Evolutionary conservation across 2,329 filamentous ascomycete species (phyloP), one percentile per base, ranked within the genome.

Genomic region (Trichoderma citrinoviride): DNA sequence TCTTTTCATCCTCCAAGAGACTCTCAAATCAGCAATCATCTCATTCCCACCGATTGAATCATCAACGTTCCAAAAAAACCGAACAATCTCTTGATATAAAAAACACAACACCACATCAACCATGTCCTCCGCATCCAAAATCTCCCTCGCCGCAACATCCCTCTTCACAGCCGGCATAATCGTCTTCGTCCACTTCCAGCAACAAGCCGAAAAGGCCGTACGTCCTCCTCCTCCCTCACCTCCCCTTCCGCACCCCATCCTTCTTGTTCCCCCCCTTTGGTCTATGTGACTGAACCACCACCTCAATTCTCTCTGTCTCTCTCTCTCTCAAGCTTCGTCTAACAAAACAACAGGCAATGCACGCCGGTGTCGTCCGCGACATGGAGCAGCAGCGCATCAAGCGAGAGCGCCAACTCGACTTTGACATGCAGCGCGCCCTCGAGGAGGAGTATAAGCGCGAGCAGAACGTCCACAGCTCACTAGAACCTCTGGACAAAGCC

Each of bases 381-480:
- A 90, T 97, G 83, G 94, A 98, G 74, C 92, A 96, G 74, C 93
- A 97, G 76, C 88, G 91, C 52, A 76, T 97, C 69, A 97, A 97
- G 80, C 85, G 87, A 70, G 95, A 99, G 77, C 89, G 95, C 66
- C 91, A 96, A 76, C 86, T 93, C 58, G 95, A 99, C 75, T 99
- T 99, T 73, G 93, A 98, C 69, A 87, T 96, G 85, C 95, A 99
- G 75, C 86, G 84, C 68, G 85, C 85, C 7, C 81, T 99, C 54
- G 93, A 98, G 79, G 86, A 90, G 72, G 91, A 99, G 76, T 98
- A 97, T 77, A 88, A 89, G 75, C 94, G 94, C 76, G 83, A 93
- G 37, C 95, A 99, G 79, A 90, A 81, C 5, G 93, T 98, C 33
- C 84, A 83, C 63, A 73, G 74, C 50, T 74, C 77, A 19, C 70